phyloP scores from a whole-genome alignment of 306 rosid genomes.

The Astragalus membranaceus region DNA sequence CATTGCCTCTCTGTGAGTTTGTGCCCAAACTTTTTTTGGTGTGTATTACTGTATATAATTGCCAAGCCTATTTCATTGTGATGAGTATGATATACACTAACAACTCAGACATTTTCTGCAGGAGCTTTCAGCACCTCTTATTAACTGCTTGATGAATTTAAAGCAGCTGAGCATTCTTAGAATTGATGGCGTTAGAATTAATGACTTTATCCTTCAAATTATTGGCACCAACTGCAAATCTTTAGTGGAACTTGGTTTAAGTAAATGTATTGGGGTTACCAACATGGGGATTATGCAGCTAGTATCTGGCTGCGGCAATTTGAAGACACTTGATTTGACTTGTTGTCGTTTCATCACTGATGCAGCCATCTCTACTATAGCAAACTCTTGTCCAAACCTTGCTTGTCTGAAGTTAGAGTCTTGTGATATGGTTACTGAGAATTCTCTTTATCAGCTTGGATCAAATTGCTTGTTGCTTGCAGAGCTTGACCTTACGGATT shows the following conservation, averaged over 20 bases:
- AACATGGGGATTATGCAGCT: constrained; percentile 43
- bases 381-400: constrained; percentile 43
- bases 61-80: background rate
- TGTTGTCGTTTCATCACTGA: constrained; percentile 55
- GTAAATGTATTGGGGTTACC: constrained; percentile 59
- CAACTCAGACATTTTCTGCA: constrained; percentile 15
- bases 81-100: constrained; percentile 9
- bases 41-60: background rate
- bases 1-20: constrained; percentile 45
- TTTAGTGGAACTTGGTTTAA: constrained; percentile 62
- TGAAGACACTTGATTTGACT: constrained; percentile 55
- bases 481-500: constrained; percentile 71
- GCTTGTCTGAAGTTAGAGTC: constrained; percentile 59
- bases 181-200: constrained; percentile 46
- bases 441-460: constrained; percentile 40
- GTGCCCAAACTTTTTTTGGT: background rate
- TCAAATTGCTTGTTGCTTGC: constrained; percentile 38
- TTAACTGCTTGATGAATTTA: constrained; percentile 40
- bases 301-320: constrained; percentile 40
- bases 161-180: constrained; percentile 40
- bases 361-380: constrained; percentile 40
- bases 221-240: constrained; percentile 46
- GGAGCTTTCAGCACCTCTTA: constrained; percentile 41
- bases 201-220: constrained; percentile 34
- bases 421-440: constrained; percentile 50